A percentile compares a stretch with the other conserved stretches of the same genome.
Conservation (phyloP, 306 rosid genomes). For the Arachis stenosperma region DNA sequence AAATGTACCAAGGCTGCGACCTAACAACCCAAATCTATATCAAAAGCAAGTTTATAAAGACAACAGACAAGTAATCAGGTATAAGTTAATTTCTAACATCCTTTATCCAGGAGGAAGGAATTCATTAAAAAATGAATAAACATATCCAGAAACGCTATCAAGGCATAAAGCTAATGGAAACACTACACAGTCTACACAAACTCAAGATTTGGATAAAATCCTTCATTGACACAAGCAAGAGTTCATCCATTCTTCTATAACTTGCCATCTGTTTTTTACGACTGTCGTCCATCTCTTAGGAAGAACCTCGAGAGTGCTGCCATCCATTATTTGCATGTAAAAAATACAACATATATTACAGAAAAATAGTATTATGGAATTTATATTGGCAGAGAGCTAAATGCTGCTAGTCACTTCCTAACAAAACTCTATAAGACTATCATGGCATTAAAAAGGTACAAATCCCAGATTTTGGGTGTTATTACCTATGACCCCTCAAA, state of each 20-base stretch:
- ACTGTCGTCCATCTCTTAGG: not conserved
- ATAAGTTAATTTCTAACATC: constrained; percentile 1
- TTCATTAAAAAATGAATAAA: too few relatives aligned
- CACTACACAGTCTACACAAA: not conserved
- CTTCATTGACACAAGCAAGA: not conserved
- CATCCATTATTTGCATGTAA: too few relatives aligned
- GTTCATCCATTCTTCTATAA: not conserved
- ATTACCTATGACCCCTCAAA: not conserved
- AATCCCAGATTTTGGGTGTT: not conserved
- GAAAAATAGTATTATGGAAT: not conserved
- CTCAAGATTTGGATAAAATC: not conserved
- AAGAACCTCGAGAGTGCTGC: not conserved
- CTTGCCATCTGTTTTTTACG: too few relatives aligned
- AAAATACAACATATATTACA: too few relatives aligned
- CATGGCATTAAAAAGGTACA: not conserved
- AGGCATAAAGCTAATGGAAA: too few relatives aligned
- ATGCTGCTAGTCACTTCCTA: not conserved
- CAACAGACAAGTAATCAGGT: not conserved
- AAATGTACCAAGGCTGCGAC: constrained; percentile 65
- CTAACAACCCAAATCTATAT: constrained; percentile 50
- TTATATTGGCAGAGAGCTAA: not conserved
- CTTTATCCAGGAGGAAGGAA: not conserved
- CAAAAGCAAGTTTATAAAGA: constrained; percentile 21
- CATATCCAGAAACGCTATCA: too few relatives aligned
- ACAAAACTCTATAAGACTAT: not conserved